phyloP scores from a whole-genome alignment of 768 basidiomycete genomes.

The Leucosporidium yakuticum region DNA sequence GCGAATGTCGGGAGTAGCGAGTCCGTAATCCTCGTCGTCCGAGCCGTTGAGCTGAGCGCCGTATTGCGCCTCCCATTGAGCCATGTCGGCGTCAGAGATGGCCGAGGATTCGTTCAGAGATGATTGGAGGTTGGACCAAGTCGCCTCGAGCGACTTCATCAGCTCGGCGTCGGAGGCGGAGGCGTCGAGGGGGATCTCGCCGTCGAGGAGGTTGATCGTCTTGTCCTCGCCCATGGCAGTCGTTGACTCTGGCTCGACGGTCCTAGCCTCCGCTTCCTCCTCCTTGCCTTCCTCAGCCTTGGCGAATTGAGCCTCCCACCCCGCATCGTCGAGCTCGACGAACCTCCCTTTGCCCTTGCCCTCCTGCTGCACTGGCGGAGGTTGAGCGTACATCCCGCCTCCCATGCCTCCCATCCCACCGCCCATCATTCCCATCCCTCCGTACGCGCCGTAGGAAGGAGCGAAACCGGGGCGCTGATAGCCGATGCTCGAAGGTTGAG shows the following conservation, averaged over 20 bases:
- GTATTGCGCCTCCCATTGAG: slow-evolving; percentile 41
- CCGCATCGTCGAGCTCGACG: slow-evolving; percentile 39
- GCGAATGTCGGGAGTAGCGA: slow-evolving; percentile 3
- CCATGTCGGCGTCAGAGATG: slow-evolving; percentile 29
- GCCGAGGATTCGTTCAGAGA: slow-evolving; percentile 11
- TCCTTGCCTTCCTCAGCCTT: neutral
- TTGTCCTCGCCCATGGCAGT: neutral
- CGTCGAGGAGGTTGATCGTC: slow-evolving; percentile 22
- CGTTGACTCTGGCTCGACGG: neutral
- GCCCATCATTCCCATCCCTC: slow-evolving; percentile 11
- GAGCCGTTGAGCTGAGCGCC: slow-evolving; percentile 34
- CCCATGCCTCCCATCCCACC: slow-evolving; percentile 8
- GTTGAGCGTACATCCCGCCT: slow-evolving; percentile 9
- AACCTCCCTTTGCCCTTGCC: slow-evolving; percentile 64
- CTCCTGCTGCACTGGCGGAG: neutral
- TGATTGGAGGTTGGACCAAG: slow-evolving; percentile 32
- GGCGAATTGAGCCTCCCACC: slow-evolving; percentile 39
- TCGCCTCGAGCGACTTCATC: slow-evolving; percentile 35
- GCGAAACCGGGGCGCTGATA: slow-evolving; percentile 23
- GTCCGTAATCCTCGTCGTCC: slow-evolving; percentile 30
- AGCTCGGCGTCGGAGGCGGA: slow-evolving; percentile 30
- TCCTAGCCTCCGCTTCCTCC: neutral
- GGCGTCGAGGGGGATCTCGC: slow-evolving; percentile 26
- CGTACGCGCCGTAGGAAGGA: slow-evolving; percentile 21
- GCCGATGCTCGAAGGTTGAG: neutral